Base-by-base conservation (phyloP, 192 early-diverging fungal genomes). In the Coemansia sp. region DNA sequence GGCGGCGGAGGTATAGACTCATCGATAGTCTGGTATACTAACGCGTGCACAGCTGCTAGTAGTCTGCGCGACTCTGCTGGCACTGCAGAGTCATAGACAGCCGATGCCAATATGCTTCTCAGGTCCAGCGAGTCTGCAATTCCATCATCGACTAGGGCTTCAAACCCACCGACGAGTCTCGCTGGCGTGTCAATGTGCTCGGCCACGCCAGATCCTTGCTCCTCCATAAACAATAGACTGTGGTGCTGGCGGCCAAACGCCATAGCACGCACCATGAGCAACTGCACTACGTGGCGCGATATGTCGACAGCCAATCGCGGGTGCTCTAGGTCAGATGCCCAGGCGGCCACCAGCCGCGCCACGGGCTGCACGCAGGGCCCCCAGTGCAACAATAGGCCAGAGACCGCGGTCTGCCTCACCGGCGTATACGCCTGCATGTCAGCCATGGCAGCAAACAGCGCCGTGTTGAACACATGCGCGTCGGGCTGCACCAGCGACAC, bases 341-440 rank as follows among this genome's bases (percentile, higher is more conserved):
- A 24, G 6, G 64, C 71, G 8, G 63, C 61, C 49, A 77, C 66
- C 42, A 74, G 73, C 24, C 51, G 69, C 13, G 85, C 76, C 1
- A 80, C 71, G 3, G 70, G 61, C 31, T 5, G 22, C 11, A 34
- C 59, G 0, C 33, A 22, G 20, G 76, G 72, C 0, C 90, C 91
- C 66, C 89, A 89, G 63, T 96, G 83, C 52, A 95, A 44, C 36
- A 97, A 68, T 33, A 98, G 73, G 7, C 89, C 88, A 38, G 93
- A 92, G 34, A 96, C 86, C 0, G 93, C 93, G 3, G 79, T 75
- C 47, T 92, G 67, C 16, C 97, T 89, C 42, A 97, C 88, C 6
- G 80, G 72, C 12, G 87, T 54, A 67, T 90, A 95, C 52, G 94
- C 91, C 2, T 91, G 91, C 44, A 89, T 88, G 67, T 86, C 60